Evolutionary conservation across 495 filamentous ascomycete species (phyloP).

Genomic region (Penicillium desertorum): DNA sequence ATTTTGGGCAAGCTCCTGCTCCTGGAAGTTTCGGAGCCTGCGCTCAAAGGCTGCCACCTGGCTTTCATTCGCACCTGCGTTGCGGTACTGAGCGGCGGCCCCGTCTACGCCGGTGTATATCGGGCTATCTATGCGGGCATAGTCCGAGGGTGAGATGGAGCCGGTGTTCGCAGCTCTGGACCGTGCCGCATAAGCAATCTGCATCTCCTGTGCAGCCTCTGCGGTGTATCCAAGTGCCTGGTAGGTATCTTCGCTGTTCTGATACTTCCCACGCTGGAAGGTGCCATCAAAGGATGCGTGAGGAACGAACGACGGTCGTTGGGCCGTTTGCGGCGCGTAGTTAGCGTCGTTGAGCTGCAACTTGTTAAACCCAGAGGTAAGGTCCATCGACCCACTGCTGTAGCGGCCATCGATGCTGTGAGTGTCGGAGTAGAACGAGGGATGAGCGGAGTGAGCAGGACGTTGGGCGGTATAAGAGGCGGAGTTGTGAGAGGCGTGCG

Average conservation of each 20-base stretch:
- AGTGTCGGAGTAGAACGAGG: slow-evolving; percentile 45
- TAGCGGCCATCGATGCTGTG: slow-evolving; percentile 38
- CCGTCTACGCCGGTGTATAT: slow-evolving; percentile 52
- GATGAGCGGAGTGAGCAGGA: slow-evolving; percentile 36
- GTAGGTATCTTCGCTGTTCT: slow-evolving; percentile 33
- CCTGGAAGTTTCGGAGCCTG: slow-evolving; percentile 50
- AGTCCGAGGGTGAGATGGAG: slow-evolving; percentile 54
- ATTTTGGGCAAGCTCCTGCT: slow-evolving; percentile 45
- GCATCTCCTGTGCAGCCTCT: slow-evolving; percentile 35
- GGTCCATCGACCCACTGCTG: slow-evolving; percentile 32
- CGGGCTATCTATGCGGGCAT: slow-evolving; percentile 58
- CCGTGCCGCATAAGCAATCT: slow-evolving; percentile 32
- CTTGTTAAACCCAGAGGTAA: slow-evolving; percentile 34
- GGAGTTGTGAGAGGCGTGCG: slow-evolving; percentile 44
- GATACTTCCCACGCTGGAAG: slow-evolving; percentile 35
- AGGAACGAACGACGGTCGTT: slow-evolving; percentile 33
- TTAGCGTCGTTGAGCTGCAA: slow-evolving; percentile 38
- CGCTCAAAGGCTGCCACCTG: slow-evolving; percentile 47
- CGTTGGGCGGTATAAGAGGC: slow-evolving; percentile 36
- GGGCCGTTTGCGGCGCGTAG: slow-evolving; percentile 22
- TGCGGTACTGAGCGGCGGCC: slow-evolving; percentile 43
- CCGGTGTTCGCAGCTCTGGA: slow-evolving; percentile 34
- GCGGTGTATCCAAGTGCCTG: slow-evolving; percentile 26
- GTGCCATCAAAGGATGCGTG: slow-evolving; percentile 38
- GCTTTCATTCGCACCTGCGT: slow-evolving; percentile 41